Percentiles rank a stretch among this genome's conserved stretches.
Evolutionary conservation across 768 basidiomycete species (phyloP).

Genomic region (Lentinula raphanica): DNA sequence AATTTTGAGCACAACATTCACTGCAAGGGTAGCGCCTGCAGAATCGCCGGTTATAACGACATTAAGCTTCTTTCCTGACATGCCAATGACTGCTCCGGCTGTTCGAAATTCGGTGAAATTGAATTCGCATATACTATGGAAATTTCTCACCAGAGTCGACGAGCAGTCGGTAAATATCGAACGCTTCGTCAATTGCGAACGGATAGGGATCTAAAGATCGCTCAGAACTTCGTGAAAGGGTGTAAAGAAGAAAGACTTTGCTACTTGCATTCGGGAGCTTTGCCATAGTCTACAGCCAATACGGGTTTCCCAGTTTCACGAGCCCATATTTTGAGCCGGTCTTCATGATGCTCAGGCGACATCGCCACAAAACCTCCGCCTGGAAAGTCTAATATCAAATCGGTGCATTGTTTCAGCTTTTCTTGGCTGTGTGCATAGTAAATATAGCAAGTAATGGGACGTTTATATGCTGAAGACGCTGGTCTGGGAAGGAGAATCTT

Average conservation of each 20-base stretch:
- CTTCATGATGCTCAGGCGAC: constrained; percentile 95
- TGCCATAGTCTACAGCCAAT: constrained; percentile 88
- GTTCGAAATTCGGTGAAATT: not conserved
- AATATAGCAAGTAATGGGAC: constrained; percentile 78
- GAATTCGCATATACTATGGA: not conserved
- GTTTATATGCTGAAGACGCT: constrained; percentile 63
- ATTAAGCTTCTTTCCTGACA: constrained; percentile 77
- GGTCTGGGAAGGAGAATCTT: constrained; percentile 85
- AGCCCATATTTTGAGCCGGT: constrained; percentile 86
- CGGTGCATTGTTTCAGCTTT: constrained; percentile 60
- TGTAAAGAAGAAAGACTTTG: not conserved
- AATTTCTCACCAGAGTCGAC: constrained; percentile 55
- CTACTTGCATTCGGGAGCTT: constrained; percentile 86
- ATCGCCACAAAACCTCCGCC: constrained; percentile 97
- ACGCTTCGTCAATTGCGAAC: constrained; percentile 91
- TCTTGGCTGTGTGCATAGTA: constrained; percentile 71
- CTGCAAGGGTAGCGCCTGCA: constrained; percentile 92
- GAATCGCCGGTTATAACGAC: constrained; percentile 89
- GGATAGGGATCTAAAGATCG: constrained; percentile 76
- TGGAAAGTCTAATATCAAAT: constrained; percentile 88
- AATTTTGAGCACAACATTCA: constrained; percentile 80
- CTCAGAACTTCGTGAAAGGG: constrained; percentile 6
- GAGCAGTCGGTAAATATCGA: constrained; percentile 81
- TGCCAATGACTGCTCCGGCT: constrained; percentile 78
- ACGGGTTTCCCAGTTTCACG: constrained; percentile 71